Percentiles rank a stretch among this genome's conserved stretches.
phyloP scores from a whole-genome alignment of 768 basidiomycete genomes.

The Phylloporus sp. region DNA sequence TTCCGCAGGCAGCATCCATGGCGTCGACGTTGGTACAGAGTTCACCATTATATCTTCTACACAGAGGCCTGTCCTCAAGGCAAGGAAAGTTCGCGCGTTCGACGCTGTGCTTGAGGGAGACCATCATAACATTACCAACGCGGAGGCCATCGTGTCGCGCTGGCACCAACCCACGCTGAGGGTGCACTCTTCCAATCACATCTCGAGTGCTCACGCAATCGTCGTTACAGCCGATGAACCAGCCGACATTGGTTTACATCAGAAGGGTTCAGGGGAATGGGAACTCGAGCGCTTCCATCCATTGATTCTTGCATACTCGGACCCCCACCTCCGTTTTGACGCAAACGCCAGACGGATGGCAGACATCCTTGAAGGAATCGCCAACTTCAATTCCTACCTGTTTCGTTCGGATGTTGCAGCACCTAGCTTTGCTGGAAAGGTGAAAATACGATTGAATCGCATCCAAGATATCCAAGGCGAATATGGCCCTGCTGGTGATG shows the following conservation, averaged over 20 bases:
- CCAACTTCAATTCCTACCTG: conserved; percentile 20
- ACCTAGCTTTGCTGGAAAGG: conserved; percentile 8
- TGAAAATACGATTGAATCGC: conserved; percentile 10
- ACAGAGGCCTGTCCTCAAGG: conserved; percentile 7
- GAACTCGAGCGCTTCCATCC: conserved; percentile 14
- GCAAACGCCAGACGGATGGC: background rate
- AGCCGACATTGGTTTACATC: conserved; percentile 7
- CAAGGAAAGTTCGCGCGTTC: conserved; percentile 12
- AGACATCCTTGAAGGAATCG: conserved; percentile 10
- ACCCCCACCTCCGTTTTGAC: background rate
- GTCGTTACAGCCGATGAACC: conserved; percentile 6
- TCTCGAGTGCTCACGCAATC: conserved; percentile 1
- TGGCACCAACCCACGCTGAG: conserved; percentile 11
- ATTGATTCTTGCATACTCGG: conserved; percentile 8
- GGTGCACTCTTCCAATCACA: conserved; percentile 1
- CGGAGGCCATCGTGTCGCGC: conserved; percentile 8
- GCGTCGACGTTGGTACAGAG: conserved; percentile 11
- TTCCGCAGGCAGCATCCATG: conserved; percentile 18
- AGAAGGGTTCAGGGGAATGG: conserved; percentile 4
- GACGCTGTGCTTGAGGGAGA: conserved; percentile 10
- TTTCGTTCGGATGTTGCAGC: conserved; percentile 12
- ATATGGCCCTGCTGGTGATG: conserved; percentile 4
- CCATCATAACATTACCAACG: background rate
- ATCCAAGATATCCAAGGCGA: background rate
- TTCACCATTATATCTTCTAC: conserved; percentile 7